Evolutionary conservation across 2,329 filamentous ascomycete species (phyloP), one percentile per base, ranked within the genome.

Genomic region (Chaetothyriales sp.): DNA sequence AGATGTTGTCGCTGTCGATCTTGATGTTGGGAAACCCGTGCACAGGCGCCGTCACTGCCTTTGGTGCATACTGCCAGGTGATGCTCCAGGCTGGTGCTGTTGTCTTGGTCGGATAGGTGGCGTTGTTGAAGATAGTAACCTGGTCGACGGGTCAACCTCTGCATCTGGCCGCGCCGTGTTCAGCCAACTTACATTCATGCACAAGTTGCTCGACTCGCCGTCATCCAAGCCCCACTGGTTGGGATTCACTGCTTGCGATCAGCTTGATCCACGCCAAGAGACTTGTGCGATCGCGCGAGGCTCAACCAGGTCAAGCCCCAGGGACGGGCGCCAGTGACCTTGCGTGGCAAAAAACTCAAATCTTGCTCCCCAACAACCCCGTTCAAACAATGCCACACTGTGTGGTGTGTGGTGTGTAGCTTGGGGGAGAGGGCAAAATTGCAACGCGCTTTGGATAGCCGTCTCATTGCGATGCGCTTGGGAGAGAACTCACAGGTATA

Each of bases 21-120:
- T 70, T 70, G 59, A 75, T 68, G 61, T 78, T 78, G 56, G 75
- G 70, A 60, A 70, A 78, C 12, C 74, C 76, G 56, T 77, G 75
- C 53, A 77, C 75, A 19, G 73, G 73, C 22, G 69, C 65, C 18
- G 59, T 66, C 48, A 59, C 57, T 2, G 67, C 63, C 25, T 66
- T 69, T n/a, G 58, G 65, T 8, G 69, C 64, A 53, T 72, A 78
- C 55, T 72, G 60, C 75, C 75, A 78, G 42, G 73, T 75, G n/a
- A 74, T 68, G 10, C 68, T 72, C 64, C 72, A 78, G 43, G 64
- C 60, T 20, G 75, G 74, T 1, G 73, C 73, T 0, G 70, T 67
- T 18, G 63, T 64, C 18, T 70, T 64, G 42, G 71, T 71, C 0
- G 69, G 57, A 51, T 77, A 77, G 3, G 73, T 73, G 48, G 67